Evolutionary conservation across 257 asterid genomes (phyloP).

Genomic region (Phtheirospermum japonicum): DNA sequence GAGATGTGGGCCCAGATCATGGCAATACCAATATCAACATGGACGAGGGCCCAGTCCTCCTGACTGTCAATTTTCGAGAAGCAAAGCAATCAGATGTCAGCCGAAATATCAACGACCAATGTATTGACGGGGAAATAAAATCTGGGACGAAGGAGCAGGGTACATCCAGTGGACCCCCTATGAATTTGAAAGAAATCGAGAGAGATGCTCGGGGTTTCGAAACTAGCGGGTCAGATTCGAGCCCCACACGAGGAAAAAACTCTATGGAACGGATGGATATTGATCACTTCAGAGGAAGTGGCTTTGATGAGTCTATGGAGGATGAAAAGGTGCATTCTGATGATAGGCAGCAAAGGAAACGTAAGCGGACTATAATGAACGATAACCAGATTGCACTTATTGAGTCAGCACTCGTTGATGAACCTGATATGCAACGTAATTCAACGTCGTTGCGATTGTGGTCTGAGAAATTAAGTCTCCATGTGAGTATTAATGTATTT

Average conservation of each 20-base stretch:
- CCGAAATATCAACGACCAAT: slow-evolving; percentile 37
- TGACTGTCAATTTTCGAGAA: slow-evolving; percentile 39
- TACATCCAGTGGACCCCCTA: slow-evolving; percentile 33
- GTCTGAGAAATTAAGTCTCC: slow-evolving; percentile 78
- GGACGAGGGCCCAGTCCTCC: slow-evolving; percentile 36
- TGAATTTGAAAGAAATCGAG: slow-evolving; percentile 40
- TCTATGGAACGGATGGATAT: slow-evolving; percentile 40
- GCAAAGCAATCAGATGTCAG: slow-evolving; percentile 33
- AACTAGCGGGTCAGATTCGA: slow-evolving; percentile 80
- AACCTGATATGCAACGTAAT: slow-evolving; percentile 96
- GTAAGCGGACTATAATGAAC: slow-evolving; percentile 91
- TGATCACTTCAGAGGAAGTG: slow-evolving; percentile 51
- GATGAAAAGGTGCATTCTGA: slow-evolving; percentile 68
- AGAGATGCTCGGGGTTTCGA: slow-evolving; percentile 56
- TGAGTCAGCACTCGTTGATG: slow-evolving; percentile 71
- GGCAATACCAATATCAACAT: slow-evolving; percentile 35
- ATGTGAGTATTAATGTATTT: slow-evolving; percentile 44
- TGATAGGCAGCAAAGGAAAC: slow-evolving; percentile 82
- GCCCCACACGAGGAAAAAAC: slow-evolving; percentile 65
- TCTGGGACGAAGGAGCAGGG: slow-evolving; percentile 38
- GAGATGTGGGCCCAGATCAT: slow-evolving; percentile 37
- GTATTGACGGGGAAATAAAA: slow-evolving; percentile 38
- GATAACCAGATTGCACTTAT: slow-evolving; percentile 72
- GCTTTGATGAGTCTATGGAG: slow-evolving; percentile 48
- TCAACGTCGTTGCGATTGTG: slow-evolving; percentile 49